phyloP scores from a whole-genome alignment of 495 filamentous ascomycete genomes.

The Extremus antarcticus region DNA sequence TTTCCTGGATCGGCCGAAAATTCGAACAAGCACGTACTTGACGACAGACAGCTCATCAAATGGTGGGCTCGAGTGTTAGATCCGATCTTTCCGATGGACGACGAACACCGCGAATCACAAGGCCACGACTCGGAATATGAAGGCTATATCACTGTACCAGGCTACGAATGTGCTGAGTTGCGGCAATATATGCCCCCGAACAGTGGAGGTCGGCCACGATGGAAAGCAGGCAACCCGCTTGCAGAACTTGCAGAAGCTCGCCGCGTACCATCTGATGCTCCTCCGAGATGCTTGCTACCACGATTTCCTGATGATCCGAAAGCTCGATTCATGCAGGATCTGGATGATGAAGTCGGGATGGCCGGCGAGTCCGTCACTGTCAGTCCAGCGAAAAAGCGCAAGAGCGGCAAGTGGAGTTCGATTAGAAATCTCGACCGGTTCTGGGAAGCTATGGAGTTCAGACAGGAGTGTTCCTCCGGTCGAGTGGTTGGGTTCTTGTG shows the following conservation, averaged over 20 bases:
- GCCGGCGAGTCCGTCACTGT: constrained; percentile 28
- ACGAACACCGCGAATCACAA: not conserved
- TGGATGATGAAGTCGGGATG: constrained; percentile 66
- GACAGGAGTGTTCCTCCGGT: constrained; percentile 90
- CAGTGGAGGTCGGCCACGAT: constrained; percentile 16
- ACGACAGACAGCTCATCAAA: constrained; percentile 75
- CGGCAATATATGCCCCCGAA: constrained; percentile 48
- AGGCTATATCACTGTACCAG: constrained; percentile 80
- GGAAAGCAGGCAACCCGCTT: constrained; percentile 50
- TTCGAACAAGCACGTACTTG: constrained; percentile 76
- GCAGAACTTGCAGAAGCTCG: constrained; percentile 42
- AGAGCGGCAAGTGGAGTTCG: constrained; percentile 65
- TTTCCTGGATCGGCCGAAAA: constrained; percentile 89
- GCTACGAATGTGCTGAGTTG: constrained; percentile 68
- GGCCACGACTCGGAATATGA: constrained; percentile 27
- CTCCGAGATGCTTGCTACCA: constrained; percentile 79
- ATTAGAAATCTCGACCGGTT: constrained; percentile 78
- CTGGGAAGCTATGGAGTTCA: constrained; percentile 97
- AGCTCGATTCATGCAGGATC: constrained; percentile 74
- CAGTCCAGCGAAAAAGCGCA: constrained; percentile 27
- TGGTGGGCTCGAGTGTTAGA: constrained; percentile 93
- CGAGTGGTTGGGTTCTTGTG: constrained; percentile 88
- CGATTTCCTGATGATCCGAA: constrained; percentile 95
- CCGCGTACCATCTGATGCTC: constrained; percentile 30
- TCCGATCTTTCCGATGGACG: constrained; percentile 42